Percentiles rank a stretch among this genome's conserved stretches.
Conservation (phyloP, 768 basidiomycete genomes). For the Mycena crocata region DNA sequence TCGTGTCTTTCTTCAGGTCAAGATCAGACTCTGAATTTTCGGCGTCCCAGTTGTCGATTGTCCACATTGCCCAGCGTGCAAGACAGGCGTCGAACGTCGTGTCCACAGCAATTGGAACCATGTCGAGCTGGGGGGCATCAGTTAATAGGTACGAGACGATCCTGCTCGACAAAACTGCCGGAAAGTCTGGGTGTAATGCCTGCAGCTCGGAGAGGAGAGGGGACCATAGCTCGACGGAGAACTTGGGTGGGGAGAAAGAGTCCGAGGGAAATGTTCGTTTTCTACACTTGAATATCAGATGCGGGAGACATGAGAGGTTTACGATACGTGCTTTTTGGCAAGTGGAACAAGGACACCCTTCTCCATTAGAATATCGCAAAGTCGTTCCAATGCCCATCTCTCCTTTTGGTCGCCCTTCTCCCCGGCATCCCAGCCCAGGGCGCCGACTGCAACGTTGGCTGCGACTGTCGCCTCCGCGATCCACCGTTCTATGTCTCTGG, state of each 20-base stretch:
- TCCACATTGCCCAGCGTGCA: slow-evolving; percentile 80
- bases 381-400: slow-evolving; percentile 71
- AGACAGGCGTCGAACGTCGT: slow-evolving; percentile 64
- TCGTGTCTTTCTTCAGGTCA: slow-evolving; percentile 58
- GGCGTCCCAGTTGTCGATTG: slow-evolving; percentile 53
- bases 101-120: slow-evolving; percentile 33
- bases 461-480: slow-evolving; percentile 78
- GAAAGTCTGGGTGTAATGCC: slow-evolving; percentile 66
- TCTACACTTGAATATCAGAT: slow-evolving; percentile 53
- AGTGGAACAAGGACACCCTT: slow-evolving; percentile 84
- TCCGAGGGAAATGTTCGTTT: slow-evolving; percentile 62
- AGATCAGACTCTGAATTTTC: slow-evolving; percentile 42
- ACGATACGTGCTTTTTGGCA: slow-evolving; percentile 74
- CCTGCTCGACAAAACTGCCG: slow-evolving; percentile 57
- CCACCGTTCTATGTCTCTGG: slow-evolving; percentile 82
- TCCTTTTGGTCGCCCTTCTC: slow-evolving; percentile 61
- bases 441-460: slow-evolving; percentile 60
- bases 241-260: slow-evolving; percentile 60
- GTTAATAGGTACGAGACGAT: slow-evolving; percentile 54
- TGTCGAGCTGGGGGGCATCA: slow-evolving; percentile 27
- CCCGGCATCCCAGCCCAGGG: slow-evolving; percentile 59
- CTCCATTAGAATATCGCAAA: slow-evolving; percentile 76
- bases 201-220: slow-evolving; percentile 72
- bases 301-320: slow-evolving; percentile 53
- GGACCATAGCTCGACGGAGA: slow-evolving; percentile 71